Evolutionary conservation across 2,329 filamentous ascomycete genomes (phyloP).

Genomic region (Stachybotrys echinatus): DNA sequence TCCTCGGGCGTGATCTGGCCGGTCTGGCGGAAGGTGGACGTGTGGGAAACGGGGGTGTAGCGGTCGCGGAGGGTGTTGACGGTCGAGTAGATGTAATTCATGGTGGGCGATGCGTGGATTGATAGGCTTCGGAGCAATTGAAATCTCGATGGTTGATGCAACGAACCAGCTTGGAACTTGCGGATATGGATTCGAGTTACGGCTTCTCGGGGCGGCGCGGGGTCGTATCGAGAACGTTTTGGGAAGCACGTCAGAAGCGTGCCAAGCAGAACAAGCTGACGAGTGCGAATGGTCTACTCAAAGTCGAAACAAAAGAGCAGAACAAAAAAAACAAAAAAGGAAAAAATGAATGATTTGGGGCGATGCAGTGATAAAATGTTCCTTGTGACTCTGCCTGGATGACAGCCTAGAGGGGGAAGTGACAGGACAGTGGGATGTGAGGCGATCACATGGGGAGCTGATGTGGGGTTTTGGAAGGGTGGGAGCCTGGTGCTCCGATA

Average conservation of each 20-base stretch:
- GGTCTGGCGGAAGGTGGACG: slow-evolving; percentile 87
- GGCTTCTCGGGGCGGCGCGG: background rate
- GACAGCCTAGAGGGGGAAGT: background rate
- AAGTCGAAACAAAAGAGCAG: no score
- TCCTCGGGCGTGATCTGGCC: slow-evolving; percentile 97
- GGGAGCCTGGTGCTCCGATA: background rate
- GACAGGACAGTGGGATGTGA: no score
- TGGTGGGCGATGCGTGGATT: slow-evolving; percentile 32
- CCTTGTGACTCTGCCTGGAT: background rate
- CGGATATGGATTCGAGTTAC: background rate
- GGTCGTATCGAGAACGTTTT: no score
- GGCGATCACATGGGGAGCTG: background rate
- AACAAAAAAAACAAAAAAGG: background rate
- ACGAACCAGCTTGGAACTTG: no score
- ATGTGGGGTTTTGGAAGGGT: background rate
- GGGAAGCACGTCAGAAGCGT: no score
- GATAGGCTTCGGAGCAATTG: no score
- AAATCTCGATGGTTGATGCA: no score
- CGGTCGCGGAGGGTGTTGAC: slow-evolving; percentile 89
- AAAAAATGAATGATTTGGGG: background rate
- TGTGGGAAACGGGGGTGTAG: slow-evolving; percentile 83
- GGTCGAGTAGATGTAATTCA: slow-evolving; percentile 91
- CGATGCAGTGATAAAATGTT: background rate
- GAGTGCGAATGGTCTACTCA: no score
- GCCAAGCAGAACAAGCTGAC: no score